Conservation (phyloP, 2,329 filamentous ascomycete species). For the Zalaria sp. region DNA sequence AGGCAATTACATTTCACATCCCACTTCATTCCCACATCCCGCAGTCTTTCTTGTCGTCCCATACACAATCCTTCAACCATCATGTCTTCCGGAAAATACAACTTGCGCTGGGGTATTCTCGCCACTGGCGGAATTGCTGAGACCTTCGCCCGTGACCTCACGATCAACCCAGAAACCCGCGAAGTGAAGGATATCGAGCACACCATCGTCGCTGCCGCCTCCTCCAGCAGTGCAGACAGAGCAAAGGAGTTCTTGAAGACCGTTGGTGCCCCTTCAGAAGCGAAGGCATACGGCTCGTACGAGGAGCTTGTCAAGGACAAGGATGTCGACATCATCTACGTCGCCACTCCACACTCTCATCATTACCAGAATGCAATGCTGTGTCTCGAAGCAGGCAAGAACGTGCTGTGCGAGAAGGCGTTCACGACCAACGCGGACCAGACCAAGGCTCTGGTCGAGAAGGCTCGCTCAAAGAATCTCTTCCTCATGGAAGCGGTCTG, state of each 20-base stretch:
- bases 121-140: slow-evolving; percentile 34
- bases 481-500: slow-evolving; percentile 67
- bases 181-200: slow-evolving; percentile 61
- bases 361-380: slow-evolving; percentile 86
- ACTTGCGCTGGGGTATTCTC: slow-evolving; percentile 27
- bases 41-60: not conserved
- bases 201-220: slow-evolving; percentile 65
- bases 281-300: slow-evolving; percentile 68
- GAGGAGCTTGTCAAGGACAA: slow-evolving; percentile 65
- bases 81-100: slow-evolving; percentile 3
- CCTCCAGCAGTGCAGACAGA: slow-evolving; percentile 55
- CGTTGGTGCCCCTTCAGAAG: slow-evolving; percentile 51
- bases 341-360: slow-evolving; percentile 82
- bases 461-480: slow-evolving; percentile 59
- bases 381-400: slow-evolving; percentile 69
- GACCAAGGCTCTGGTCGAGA: slow-evolving; percentile 55
- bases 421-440: slow-evolving; percentile 76
- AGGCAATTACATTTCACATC: not conserved
- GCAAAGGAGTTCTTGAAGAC: slow-evolving; percentile 61
- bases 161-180: slow-evolving; percentile 56
- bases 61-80: slow-evolving; percentile 3
- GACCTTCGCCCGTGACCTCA: slow-evolving; percentile 59
- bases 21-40: not conserved
- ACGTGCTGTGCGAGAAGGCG: slow-evolving; percentile 83
- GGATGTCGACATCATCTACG: slow-evolving; percentile 73